phyloP scores from a whole-genome alignment of 257 asterid genomes.

The Rubia yunnanensis region DNA sequence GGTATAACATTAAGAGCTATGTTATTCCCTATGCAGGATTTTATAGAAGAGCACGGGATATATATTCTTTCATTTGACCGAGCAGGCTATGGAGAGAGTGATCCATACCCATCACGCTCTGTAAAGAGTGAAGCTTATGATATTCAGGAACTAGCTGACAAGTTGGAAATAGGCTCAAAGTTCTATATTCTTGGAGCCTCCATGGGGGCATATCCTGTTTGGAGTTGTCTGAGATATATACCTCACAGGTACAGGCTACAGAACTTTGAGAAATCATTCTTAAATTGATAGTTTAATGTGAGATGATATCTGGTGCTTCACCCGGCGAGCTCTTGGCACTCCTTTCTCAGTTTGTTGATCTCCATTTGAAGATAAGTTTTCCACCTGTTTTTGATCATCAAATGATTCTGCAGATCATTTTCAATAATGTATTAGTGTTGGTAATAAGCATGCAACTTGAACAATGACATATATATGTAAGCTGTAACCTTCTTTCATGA shows the following conservation, averaged over 20 bases:
- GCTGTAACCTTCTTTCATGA: neutral
- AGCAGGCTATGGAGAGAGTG: conserved; percentile 93
- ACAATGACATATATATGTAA: no score
- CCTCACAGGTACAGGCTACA: conserved; percentile 58
- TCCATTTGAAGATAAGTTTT: neutral
- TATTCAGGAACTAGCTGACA: conserved; percentile 75
- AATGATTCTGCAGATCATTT: neutral
- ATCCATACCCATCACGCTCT: conserved; percentile 64
- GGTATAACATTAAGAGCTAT: neutral
- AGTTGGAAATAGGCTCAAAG: conserved; percentile 54
- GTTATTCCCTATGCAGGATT: conserved; percentile 34
- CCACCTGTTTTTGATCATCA: neutral
- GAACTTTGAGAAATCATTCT: neutral
- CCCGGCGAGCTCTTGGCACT: neutral
- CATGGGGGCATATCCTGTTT: conserved; percentile 63
- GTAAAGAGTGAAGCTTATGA: conserved; percentile 77
- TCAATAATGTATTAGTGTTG: no score
- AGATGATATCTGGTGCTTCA: neutral
- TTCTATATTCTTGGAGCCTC: conserved; percentile 65
- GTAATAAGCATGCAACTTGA: no score
- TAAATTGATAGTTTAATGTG: neutral
- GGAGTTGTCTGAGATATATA: conserved; percentile 62
- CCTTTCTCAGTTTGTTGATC: neutral
- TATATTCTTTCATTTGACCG: conserved; percentile 73
- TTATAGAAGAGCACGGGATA: conserved; percentile 39